A percentile compares a stretch with the other conserved stretches of the same genome.
phyloP scores from a whole-genome alignment of 345 rosid species.

The Triadica sebifera region DNA sequence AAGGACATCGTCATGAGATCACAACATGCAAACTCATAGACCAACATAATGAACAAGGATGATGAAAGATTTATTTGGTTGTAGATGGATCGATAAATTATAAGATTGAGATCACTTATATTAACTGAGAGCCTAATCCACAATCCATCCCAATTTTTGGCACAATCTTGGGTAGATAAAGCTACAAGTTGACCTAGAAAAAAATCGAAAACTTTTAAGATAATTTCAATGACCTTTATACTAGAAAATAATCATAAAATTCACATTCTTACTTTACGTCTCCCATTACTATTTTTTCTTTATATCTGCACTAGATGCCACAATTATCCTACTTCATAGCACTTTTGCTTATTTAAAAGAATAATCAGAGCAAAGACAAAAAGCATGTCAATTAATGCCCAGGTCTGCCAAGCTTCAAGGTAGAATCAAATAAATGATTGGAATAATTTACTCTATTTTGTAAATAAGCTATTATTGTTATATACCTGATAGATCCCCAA shows the following conservation, averaged over 20 bases:
- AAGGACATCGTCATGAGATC: no score
- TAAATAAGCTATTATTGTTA: conserved; percentile 13
- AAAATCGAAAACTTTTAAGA: no score
- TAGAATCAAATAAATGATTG: conserved; percentile 10
- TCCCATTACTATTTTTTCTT: not conserved
- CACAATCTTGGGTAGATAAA: no score
- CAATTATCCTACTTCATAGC: not conserved
- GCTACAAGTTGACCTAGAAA: no score
- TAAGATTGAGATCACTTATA: no score
- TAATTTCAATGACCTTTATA: no score
- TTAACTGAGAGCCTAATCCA: no score
- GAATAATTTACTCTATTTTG: conserved; percentile 6
- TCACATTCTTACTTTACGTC: not conserved
- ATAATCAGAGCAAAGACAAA: not conserved
- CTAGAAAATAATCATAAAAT: not conserved
- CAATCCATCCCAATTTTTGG: no score
- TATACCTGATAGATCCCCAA: conserved; percentile 95
- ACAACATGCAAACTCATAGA: no score
- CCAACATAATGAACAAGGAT: no score
- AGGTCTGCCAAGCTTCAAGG: not conserved
- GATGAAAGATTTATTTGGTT: no score
- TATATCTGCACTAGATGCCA: not conserved
- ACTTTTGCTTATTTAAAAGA: not conserved
- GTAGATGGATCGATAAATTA: no score
- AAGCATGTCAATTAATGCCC: not conserved